Evolutionary conservation across 1,139 yeast genomes (phyloP).

Genomic region (Blastobotrys ciferrii): DNA sequence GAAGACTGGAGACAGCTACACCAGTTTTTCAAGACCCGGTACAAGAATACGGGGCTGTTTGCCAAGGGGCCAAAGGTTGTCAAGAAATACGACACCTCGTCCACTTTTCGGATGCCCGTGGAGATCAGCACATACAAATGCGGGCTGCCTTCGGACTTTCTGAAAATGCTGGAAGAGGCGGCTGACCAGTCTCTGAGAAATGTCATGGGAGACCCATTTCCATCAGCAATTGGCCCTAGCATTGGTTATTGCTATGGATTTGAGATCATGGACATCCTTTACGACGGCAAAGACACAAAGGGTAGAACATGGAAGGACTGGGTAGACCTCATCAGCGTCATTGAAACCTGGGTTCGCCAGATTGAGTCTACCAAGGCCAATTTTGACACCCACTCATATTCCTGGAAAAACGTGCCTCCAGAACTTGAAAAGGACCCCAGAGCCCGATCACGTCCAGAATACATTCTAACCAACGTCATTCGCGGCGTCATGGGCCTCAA

Average conservation of each 20-base stretch:
- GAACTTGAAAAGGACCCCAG: background rate
- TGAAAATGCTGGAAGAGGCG: background rate
- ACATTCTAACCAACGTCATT: background rate
- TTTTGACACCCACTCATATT: background rate
- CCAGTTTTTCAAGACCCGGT: background rate
- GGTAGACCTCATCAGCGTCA: background rate
- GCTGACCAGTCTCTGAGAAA: background rate
- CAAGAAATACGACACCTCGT: background rate
- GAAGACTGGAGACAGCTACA: background rate
- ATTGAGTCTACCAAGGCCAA: background rate
- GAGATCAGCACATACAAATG: background rate
- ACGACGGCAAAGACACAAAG: background rate
- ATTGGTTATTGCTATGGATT: background rate
- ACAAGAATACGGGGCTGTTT: background rate
- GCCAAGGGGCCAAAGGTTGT: background rate
- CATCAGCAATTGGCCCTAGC: background rate
- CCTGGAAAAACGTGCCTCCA: background rate
- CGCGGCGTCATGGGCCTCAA: background rate
- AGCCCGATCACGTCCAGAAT: background rate
- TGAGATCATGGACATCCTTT: background rate
- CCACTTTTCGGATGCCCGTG: background rate
- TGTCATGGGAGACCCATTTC: background rate
- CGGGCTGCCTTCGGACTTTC: background rate
- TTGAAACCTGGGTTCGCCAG: background rate
- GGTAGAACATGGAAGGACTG: background rate